A percentile compares a stretch with the other conserved stretches of the same genome.
Conservation (phyloP, 176 grass and related monocot species). For the Raddia guianensis region DNA sequence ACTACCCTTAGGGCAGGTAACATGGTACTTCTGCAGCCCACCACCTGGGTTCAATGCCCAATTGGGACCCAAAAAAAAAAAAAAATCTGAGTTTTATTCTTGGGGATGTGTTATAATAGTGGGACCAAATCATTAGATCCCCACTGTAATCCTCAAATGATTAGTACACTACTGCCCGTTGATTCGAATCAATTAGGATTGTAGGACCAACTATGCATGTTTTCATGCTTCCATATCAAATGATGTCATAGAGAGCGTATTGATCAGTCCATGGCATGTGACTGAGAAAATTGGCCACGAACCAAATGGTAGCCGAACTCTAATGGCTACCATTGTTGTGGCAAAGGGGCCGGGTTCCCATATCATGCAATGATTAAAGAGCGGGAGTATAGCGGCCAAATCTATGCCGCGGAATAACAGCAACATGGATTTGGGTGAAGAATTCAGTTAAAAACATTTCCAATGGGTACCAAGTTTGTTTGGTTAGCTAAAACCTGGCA, state of each 20-base stretch:
- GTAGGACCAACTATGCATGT: constrained; percentile 7
- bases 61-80: no score
- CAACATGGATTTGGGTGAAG: background rate
- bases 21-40: no score
- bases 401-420: background rate
- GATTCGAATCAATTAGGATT: constrained; percentile 26
- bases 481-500: constrained; percentile 2
- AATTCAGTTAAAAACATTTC: background rate
- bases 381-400: background rate
- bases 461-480: background rate
- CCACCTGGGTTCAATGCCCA: no score
- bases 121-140: no score
- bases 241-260: background rate
- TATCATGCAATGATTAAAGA: background rate
- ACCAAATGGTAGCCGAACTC: background rate
- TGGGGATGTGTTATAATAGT: no score
- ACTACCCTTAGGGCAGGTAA: no score
- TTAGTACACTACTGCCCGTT: background rate
- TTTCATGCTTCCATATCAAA: background rate
- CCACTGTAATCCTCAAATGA: no score
- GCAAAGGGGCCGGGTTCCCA: background rate
- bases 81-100: no score
- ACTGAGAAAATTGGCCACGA: constrained; percentile 2
- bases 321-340: background rate
- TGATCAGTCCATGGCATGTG: background rate